Conservation (phyloP, 2,329 filamentous ascomycete species). For the Didymella sp. region DNA sequence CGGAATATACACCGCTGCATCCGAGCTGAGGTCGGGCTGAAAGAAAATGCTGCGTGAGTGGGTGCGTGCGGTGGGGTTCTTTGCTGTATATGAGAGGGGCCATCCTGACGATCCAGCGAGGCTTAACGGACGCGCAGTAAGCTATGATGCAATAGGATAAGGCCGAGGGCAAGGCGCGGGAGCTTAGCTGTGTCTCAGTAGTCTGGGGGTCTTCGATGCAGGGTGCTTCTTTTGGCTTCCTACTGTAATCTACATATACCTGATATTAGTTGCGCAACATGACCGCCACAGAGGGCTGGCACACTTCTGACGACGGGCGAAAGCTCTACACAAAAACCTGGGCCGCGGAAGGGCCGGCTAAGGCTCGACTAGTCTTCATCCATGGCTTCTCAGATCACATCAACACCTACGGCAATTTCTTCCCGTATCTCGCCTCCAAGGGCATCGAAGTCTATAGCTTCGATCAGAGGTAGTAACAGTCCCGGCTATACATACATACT, state of each 20-base stretch:
- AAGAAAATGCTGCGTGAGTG: slow-evolving; percentile 30
- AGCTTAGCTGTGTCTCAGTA: background rate
- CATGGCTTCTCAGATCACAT: slow-evolving; percentile 81
- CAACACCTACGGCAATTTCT: slow-evolving; percentile 77
- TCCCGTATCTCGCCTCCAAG: slow-evolving; percentile 70
- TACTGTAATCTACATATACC: background rate
- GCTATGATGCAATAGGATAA: slow-evolving; percentile 17
- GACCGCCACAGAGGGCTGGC: slow-evolving; percentile 59
- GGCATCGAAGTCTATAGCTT: slow-evolving; percentile 80
- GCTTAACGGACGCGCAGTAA: slow-evolving; percentile 11
- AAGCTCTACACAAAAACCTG: slow-evolving; percentile 69
- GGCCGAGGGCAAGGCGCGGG: slow-evolving; percentile 5
- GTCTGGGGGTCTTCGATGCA: background rate
- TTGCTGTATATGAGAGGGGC: slow-evolving; percentile 4
- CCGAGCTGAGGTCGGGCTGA: slow-evolving; percentile 10
- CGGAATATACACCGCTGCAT: slow-evolving; percentile 28
- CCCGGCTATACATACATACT: background rate
- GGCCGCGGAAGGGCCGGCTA: slow-evolving; percentile 63
- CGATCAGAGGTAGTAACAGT: slow-evolving; percentile 69
- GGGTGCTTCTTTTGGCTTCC: background rate
- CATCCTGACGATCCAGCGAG: slow-evolving; percentile 16
- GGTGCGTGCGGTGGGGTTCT: slow-evolving; percentile 25
- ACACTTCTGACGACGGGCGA: slow-evolving; percentile 59
- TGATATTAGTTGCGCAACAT: slow-evolving; percentile 26
- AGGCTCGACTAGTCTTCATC: slow-evolving; percentile 79